phyloP scores from a whole-genome alignment of 2,329 filamentous ascomycete genomes.

The Aspergillus alliaceus region DNA sequence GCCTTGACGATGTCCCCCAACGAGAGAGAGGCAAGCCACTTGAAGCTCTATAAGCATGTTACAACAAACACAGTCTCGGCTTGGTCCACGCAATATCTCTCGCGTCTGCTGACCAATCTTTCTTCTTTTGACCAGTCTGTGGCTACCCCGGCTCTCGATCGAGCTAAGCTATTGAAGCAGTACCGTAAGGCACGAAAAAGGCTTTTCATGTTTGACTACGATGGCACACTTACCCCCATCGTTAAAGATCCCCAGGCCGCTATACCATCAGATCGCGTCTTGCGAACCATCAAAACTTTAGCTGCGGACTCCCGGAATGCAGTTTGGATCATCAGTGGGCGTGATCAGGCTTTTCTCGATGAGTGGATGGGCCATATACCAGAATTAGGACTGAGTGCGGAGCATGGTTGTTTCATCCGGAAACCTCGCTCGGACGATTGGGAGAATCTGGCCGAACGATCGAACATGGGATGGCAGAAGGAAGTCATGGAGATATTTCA shows the following conservation, averaged over 20 bases:
- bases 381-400: constrained; percentile 88
- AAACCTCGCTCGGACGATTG: constrained; percentile 74
- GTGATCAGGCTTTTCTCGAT: constrained; percentile 86
- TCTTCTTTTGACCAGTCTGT: constrained; percentile 72
- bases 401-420: constrained; percentile 94
- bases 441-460: constrained; percentile 83
- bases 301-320: constrained; percentile 78
- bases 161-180: constrained; percentile 66
- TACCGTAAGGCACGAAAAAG: constrained; percentile 76
- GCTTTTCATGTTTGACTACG: constrained; percentile 98
- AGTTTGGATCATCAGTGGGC: constrained; percentile 98
- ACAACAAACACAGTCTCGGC: constrained; percentile 80
- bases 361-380: constrained; percentile 90
- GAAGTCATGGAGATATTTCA: constrained; percentile 84
- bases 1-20: constrained; percentile 74
- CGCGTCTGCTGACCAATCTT: constrained; percentile 76
- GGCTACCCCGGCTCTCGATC: constrained; percentile 80
- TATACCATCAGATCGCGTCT: constrained; percentile 79
- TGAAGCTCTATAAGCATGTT: constrained; percentile 77
- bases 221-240: constrained; percentile 93
- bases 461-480: constrained; percentile 89
- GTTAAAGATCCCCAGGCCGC: constrained; percentile 88
- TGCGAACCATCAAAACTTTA: constrained; percentile 75
- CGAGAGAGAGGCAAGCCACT: constrained; percentile 68
- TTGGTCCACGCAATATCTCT: constrained; percentile 80